Percentiles rank a stretch among this genome's conserved stretches.
phyloP scores from a whole-genome alignment of 2,329 filamentous ascomycete species.

The Rhynchosporium secalis region DNA sequence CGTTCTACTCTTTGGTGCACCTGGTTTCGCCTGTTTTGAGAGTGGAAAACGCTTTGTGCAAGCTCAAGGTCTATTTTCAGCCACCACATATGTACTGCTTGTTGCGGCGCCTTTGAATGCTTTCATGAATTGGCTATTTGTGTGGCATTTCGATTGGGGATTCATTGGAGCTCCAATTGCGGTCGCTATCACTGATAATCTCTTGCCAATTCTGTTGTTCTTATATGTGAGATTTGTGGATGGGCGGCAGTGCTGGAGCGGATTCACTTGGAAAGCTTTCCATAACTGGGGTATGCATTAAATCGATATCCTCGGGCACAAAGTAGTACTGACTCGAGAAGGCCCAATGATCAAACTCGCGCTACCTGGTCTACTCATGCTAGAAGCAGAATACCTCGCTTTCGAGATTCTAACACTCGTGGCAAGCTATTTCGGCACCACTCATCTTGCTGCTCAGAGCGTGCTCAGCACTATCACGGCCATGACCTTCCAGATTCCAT shows the following conservation, averaged over 20 bases:
- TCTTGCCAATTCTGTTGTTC: conserved; percentile 72
- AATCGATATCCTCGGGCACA: neutral
- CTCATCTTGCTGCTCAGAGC: conserved; percentile 83
- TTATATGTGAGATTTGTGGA: conserved; percentile 71
- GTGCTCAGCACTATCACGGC: conserved; percentile 76
- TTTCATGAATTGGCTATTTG: conserved; percentile 75
- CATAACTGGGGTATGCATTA: conserved; percentile 61
- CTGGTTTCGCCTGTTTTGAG: conserved; percentile 76
- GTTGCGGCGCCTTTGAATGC: conserved; percentile 76
- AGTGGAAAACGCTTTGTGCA: conserved; percentile 78
- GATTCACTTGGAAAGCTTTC: conserved; percentile 69
- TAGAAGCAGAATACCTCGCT: conserved; percentile 88
- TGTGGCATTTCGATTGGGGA: conserved; percentile 68
- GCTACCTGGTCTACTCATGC: conserved; percentile 87
- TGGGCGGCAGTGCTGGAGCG: conserved; percentile 78
- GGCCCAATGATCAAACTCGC: conserved; percentile 82
- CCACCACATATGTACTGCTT: conserved; percentile 74
- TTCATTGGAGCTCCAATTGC: conserved; percentile 82
- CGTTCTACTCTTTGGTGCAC: conserved; percentile 68
- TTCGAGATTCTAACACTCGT: conserved; percentile 91
- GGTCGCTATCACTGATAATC: conserved; percentile 71
- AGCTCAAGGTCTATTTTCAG: conserved; percentile 79
- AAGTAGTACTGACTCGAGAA: conserved; percentile 34
- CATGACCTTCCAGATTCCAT: conserved; percentile 87
- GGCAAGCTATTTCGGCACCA: conserved; percentile 75